Evolutionary conservation across 108 stramenopile genomes (phyloP), one percentile per base, ranked within the genome.

Genomic region (Heterococcus sp.): DNA sequence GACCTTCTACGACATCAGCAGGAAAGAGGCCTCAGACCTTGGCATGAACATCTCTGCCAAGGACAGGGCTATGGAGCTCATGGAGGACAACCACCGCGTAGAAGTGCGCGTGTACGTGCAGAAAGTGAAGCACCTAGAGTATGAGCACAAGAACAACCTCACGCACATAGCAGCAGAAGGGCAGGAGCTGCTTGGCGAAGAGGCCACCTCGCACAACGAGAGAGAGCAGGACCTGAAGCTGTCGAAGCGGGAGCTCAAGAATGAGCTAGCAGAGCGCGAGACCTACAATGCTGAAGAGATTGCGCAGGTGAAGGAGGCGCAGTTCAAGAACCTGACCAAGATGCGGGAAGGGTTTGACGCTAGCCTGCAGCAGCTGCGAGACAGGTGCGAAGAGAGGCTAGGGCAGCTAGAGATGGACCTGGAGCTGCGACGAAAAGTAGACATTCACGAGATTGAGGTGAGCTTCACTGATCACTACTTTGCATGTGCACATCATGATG

Each of bases 61-160:
- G 68, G 91, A 91, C 27, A 86, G 88, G 27, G 90, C 89, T 65
- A 91, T 90, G 89, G 91, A 91, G 71, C 75, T 88, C 5, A 77
- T 90, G 82, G 85, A 87, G 21, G 83, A 82, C 29, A 81, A 81
- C 65, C 79, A 81, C 65, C 69, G 89, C 32, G 90, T 90, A 36
- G 91, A 91, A 46, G 78, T 90, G 26, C 75, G 89, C 35, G 88
- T 87, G 33, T 91, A 91, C 84, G 83, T 78, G 38, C 89, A 91
- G 73, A 91, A 91, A 65, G 91, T 91, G 37, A 89, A 89, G 65
- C 91, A 91, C 38, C 87, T 91, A 32, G 90, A 91, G 71, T 91
- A 91, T 76, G 90, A 90, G 89, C 91, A 91, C 84, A 76, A 87
- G 71, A 89, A 90, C 72, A 89, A 88, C 69, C 38, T 90, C 71